phyloP scores from a whole-genome alignment of 208 protist species.

The Trypanosoma theileri region DNA sequence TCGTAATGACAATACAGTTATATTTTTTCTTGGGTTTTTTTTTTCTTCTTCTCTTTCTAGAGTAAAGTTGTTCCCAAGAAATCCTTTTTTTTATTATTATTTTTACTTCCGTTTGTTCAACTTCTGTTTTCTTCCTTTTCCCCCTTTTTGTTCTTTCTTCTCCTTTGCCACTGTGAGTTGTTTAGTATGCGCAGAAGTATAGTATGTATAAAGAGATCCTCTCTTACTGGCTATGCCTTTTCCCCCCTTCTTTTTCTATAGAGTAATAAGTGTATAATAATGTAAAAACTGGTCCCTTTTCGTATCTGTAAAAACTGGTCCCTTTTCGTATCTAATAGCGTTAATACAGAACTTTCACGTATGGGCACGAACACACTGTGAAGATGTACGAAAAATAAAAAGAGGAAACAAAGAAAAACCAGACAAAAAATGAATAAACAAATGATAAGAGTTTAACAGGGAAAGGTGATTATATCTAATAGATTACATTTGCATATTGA shows the following conservation, averaged over 20 bases:
- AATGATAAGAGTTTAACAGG: background rate
- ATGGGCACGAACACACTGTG: too few relatives aligned
- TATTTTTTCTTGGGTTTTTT: background rate
- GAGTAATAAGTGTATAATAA: too few relatives aligned
- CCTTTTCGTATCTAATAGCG: too few relatives aligned
- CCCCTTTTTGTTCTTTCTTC: background rate
- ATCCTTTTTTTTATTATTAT: background rate
- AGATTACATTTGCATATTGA: background rate
- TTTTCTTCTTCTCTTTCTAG: background rate
- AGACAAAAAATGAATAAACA: conserved; percentile 5
- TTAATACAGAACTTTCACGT: too few relatives aligned
- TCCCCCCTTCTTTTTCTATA: too few relatives aligned
- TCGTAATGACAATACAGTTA: background rate
- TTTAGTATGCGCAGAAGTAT: too few relatives aligned
- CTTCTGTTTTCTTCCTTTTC: background rate
- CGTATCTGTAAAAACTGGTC: too few relatives aligned
- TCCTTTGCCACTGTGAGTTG: too few relatives aligned
- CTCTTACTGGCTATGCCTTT: too few relatives aligned
- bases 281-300: too few relatives aligned
- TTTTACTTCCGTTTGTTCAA: background rate
- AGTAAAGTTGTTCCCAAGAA: background rate
- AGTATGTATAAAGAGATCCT: too few relatives aligned
- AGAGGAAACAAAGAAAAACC: conserved; percentile 7
- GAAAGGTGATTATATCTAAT: background rate
- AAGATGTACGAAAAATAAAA: background rate